Conservation (phyloP, 805 yeast species). For the Lipomyces chichibuensis region DNA sequence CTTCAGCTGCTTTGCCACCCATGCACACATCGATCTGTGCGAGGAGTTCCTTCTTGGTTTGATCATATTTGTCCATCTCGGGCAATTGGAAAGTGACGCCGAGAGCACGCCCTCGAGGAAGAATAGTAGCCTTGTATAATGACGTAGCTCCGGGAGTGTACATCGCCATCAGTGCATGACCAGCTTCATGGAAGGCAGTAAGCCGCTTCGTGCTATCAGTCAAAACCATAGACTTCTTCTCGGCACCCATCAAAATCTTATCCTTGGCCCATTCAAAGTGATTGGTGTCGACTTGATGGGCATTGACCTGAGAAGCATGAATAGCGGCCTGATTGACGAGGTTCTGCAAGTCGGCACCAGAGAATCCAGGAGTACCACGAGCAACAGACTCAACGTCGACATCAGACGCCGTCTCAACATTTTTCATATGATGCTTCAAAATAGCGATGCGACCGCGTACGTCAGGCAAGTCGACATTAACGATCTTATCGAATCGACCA, state of each 20-base stretch:
- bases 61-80: constrained; percentile 96
- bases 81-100: constrained; percentile 98
- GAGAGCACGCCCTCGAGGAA: constrained; percentile 95
- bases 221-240: constrained; percentile 94
- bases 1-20: constrained; percentile 99
- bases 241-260: constrained; percentile 97
- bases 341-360: constrained; percentile 97
- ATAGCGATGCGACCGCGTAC: constrained; percentile 96
- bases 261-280: constrained; percentile 99
- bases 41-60: constrained; percentile 83
- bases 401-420: constrained; percentile 79
- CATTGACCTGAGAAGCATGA: constrained; percentile 90
- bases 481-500: constrained; percentile 95
- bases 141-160: constrained; percentile 94
- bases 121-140: constrained; percentile 91
- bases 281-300: constrained; percentile 82
- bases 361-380: constrained; percentile 95
- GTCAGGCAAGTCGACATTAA: constrained; percentile 93
- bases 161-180: constrained; percentile 98
- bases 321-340: constrained; percentile 98
- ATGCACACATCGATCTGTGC: constrained; percentile 95
- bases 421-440: constrained; percentile 85
- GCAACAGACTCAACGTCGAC: constrained; percentile 91
- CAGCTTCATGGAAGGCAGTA: constrained; percentile 99
- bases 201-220: constrained; percentile 92